These are phyloP conservation scores for Lanzia echinophila DNA, from an alignment of 2,329 filamentous ascomycete genomes.

Conservation along the genomic window DNA sequence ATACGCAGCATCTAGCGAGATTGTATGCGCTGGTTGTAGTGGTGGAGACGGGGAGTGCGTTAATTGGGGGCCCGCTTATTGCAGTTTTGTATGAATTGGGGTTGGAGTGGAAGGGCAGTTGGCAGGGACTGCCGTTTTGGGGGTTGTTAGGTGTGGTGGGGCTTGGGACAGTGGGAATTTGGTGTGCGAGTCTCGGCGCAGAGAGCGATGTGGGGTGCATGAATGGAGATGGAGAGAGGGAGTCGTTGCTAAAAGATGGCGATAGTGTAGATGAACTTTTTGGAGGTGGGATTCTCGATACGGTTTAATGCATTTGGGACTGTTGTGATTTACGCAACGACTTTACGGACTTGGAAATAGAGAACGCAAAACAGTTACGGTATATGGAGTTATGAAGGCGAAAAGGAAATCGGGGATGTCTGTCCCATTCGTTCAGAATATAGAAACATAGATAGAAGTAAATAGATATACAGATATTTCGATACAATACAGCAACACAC, in stretches of 20 bases:
- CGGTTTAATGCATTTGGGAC: too few relatives aligned
- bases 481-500: too few relatives aligned
- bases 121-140: slow-evolving; percentile 24
- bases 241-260: neutral
- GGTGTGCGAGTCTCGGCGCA: neutral
- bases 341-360: too few relatives aligned
- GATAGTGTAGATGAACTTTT: neutral
- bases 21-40: slow-evolving; percentile 25
- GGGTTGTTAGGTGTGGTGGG: neutral
- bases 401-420: too few relatives aligned
- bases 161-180: neutral
- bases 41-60: slow-evolving; percentile 21
- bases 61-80: slow-evolving; percentile 21
- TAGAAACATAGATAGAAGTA: too few relatives aligned
- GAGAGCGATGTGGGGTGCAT: neutral
- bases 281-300: too few relatives aligned
- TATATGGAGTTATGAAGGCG: too few relatives aligned
- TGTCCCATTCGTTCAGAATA: too few relatives aligned
- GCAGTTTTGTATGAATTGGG: slow-evolving; percentile 23
- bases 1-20: slow-evolving; percentile 22
- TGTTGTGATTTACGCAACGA: too few relatives aligned
- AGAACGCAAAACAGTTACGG: too few relatives aligned
- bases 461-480: too few relatives aligned
- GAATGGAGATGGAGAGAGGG: neutral
- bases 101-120: slow-evolving; percentile 19